Conservation (phyloP, 2,329 filamentous ascomycete genomes). For the Cladosporium sp. region DNA sequence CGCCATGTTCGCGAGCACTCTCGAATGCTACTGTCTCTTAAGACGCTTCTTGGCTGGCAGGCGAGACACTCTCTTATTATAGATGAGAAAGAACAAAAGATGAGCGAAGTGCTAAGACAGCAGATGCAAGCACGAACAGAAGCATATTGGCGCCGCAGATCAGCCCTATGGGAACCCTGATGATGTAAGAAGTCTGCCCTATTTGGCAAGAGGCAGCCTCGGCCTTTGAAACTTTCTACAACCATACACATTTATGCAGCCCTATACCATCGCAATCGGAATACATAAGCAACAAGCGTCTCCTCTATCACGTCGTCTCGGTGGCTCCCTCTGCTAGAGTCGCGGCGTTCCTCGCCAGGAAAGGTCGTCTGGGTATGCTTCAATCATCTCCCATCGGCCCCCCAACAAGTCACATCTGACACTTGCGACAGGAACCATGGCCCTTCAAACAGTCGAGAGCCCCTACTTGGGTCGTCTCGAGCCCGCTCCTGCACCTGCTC, state of each 20-base stretch:
- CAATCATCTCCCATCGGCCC: background rate
- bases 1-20: slow-evolving; percentile 5
- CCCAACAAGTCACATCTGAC: background rate
- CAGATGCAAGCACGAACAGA: background rate
- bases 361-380: slow-evolving; percentile 41
- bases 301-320: background rate
- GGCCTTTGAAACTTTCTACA: slow-evolving; percentile 6
- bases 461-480: slow-evolving; percentile 10
- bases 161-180: background rate
- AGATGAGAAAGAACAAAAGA: no score
- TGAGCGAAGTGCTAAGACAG: no score
- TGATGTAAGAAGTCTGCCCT: background rate
- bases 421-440: slow-evolving; percentile 12
- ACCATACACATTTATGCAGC: background rate
- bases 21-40: background rate
- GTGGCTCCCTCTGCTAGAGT: slow-evolving; percentile 56
- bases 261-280: background rate
- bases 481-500: slow-evolving; percentile 9
- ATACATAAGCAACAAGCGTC: background rate
- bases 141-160: background rate
- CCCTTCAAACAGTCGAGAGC: slow-evolving; percentile 11
- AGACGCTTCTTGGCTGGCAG: background rate
- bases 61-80: background rate
- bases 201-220: background rate
- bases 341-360: slow-evolving; percentile 53